A percentile compares a stretch with the other conserved stretches of the same genome.
Conservation (phyloP, 179 eudicot species). For the Spinacia oleracea region DNA sequence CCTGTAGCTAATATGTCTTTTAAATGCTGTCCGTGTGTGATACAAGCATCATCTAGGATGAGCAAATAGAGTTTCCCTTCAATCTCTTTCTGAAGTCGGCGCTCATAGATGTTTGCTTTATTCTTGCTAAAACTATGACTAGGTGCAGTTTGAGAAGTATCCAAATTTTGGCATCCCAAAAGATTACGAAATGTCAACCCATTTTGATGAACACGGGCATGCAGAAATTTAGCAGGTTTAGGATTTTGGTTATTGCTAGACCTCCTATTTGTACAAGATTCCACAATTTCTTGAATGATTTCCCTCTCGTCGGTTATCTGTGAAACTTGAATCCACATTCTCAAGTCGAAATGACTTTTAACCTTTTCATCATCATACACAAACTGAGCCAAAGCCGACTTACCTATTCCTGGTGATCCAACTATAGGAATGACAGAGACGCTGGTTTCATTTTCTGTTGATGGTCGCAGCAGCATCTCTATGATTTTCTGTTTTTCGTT, state of each 20-base stretch:
- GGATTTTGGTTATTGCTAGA: background rate
- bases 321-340: conserved; percentile 39
- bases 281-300: conserved; percentile 27
- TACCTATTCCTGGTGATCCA: conserved; percentile 39
- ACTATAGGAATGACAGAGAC: conserved; percentile 29
- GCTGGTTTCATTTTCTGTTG: background rate
- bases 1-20: conserved; percentile 20
- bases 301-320: conserved; percentile 6
- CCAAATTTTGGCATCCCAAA: conserved; percentile 20
- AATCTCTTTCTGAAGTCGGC: conserved; percentile 23
- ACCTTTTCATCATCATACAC: conserved; percentile 25
- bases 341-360: conserved; percentile 28
- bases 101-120: conserved; percentile 8
- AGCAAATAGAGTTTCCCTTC: conserved; percentile 31
- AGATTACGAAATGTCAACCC: conserved; percentile 12
- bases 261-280: conserved; percentile 18
- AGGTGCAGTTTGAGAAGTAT: background rate
- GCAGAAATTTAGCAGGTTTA: background rate
- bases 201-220: background rate
- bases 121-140: background rate
- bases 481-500: conserved; percentile 1
- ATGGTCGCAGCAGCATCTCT: conserved; percentile 7
- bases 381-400: conserved; percentile 33
- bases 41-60: conserved; percentile 36
- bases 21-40: conserved; percentile 17